Conservation (phyloP, 768 basidiomycete genomes). For the Rhodosporidiobolus sp. region DNA sequence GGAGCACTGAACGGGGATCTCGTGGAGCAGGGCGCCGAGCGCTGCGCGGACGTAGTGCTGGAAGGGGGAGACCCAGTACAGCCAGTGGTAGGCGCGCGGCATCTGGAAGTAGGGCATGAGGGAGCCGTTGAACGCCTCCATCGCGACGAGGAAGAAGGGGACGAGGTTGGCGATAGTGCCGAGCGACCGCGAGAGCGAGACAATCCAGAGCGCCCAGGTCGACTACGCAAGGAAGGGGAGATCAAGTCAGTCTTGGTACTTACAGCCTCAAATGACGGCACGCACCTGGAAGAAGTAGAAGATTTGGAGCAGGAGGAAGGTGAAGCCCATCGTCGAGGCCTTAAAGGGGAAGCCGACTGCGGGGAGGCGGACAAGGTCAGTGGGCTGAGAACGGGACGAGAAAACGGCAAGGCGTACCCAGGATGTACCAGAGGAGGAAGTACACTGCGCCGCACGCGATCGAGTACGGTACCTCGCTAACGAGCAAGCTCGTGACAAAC, state of each 20-base stretch:
- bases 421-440: constrained; percentile 61
- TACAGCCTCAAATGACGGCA: constrained; percentile 28
- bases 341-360: constrained; percentile 48
- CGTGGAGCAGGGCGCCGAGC: constrained; percentile 46
- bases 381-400: constrained; percentile 52
- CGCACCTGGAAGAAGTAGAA: constrained; percentile 50
- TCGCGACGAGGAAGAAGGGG: constrained; percentile 49
- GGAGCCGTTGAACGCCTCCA: constrained; percentile 44
- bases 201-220: constrained; percentile 41
- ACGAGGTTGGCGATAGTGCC: constrained; percentile 45
- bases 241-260: constrained; percentile 2
- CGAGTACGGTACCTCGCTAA: constrained; percentile 39
- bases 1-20: constrained; percentile 54
- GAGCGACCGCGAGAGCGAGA: constrained; percentile 41
- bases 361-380: neutral
- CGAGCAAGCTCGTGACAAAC: constrained; percentile 32
- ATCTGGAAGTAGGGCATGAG: constrained; percentile 36
- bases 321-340: constrained; percentile 24
- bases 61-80: constrained; percentile 51
- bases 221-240: constrained; percentile 3
- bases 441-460: constrained; percentile 53
- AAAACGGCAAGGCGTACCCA: constrained; percentile 48
- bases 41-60: constrained; percentile 47
- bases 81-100: constrained; percentile 45
- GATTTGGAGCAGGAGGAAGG: constrained; percentile 45